A percentile compares a stretch with the other conserved stretches of the same genome.
Evolutionary conservation across 768 basidiomycete genomes (phyloP).

Genomic region (Trichaptum fuscoviolaceum): DNA sequence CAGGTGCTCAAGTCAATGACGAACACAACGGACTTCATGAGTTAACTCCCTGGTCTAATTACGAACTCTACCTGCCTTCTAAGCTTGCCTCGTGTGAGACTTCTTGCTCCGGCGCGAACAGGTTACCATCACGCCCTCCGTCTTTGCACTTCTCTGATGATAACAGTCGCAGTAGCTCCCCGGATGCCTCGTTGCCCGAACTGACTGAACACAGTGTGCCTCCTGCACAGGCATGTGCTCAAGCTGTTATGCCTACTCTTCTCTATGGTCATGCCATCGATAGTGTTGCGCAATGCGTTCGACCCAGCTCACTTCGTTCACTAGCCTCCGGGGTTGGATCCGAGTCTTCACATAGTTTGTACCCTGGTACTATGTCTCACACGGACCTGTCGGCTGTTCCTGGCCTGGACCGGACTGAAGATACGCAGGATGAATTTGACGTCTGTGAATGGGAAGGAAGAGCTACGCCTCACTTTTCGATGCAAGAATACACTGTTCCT

Average conservation of each 20-base stretch:
- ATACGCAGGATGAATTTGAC: neutral
- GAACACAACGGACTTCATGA: neutral
- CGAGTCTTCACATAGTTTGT: neutral
- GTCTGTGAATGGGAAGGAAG: neutral
- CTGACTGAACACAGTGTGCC: neutral
- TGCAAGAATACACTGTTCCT: neutral
- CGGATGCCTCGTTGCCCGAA: neutral
- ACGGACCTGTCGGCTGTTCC: neutral
- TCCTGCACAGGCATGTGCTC: neutral
- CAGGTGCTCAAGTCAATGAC: neutral
- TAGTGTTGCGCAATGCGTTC: neutral
- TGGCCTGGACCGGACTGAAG: neutral
- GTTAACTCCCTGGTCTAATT: neutral
- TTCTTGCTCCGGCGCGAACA: neutral
- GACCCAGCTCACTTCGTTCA: neutral
- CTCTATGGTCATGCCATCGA: neutral
- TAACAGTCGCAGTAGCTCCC: neutral
- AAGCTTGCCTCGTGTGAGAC: constrained; percentile 1
- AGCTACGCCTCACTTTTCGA: neutral
- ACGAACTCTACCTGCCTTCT: neutral
- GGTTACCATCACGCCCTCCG: neutral
- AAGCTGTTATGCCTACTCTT: neutral
- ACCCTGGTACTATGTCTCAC: neutral
- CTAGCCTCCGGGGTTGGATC: neutral
- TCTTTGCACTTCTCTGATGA: neutral